phyloP scores from a whole-genome alignment of 2,329 filamentous ascomycete genomes.

The Phaeosphaeriaceae sp. region DNA sequence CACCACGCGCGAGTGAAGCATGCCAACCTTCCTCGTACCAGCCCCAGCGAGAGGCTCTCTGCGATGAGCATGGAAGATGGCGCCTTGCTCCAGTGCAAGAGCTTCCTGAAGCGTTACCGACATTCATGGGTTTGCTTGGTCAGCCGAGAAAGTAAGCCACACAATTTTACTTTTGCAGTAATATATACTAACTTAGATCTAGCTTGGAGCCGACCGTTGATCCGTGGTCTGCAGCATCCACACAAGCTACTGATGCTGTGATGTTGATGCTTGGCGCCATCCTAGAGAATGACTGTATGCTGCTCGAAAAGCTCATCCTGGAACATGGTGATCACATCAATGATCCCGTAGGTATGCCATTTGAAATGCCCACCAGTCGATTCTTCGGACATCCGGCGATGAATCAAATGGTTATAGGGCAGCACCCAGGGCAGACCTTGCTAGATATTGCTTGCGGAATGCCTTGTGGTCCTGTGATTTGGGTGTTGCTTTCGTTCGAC shows the following conservation, averaged over 20 bases:
- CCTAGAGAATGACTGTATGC: slow-evolving; percentile 29
- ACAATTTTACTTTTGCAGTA: neutral
- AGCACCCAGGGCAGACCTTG: slow-evolving; percentile 40
- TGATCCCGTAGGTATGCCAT: slow-evolving; percentile 37
- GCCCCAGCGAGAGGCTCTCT: neutral
- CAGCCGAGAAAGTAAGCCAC: neutral
- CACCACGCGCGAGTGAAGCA: slow-evolving; percentile 2
- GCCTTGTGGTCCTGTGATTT: slow-evolving; percentile 33
- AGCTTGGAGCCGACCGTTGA: slow-evolving; percentile 21
- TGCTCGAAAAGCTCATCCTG: slow-evolving; percentile 35
- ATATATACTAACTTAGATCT: slow-evolving; percentile 1
- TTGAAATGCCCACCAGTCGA: slow-evolving; percentile 26
- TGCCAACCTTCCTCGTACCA: neutral
- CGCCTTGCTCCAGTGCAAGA: slow-evolving; percentile 9
- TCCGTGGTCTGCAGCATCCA: slow-evolving; percentile 21
- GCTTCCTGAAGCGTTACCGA: slow-evolving; percentile 10
- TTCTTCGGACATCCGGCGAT: slow-evolving; percentile 38
- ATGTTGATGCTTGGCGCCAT: slow-evolving; percentile 40
- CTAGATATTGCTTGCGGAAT: slow-evolving; percentile 43
- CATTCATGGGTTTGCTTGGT: slow-evolving; percentile 6
- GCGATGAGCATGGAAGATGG: slow-evolving; percentile 10
- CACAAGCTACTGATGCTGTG: slow-evolving; percentile 17
- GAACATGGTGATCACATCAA: slow-evolving; percentile 35
- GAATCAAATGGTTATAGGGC: slow-evolving; percentile 32
- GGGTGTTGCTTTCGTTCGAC: slow-evolving; percentile 36